Base-by-base conservation (phyloP, 169 alveolate species). In the Amoebophrya sp. region DNA sequence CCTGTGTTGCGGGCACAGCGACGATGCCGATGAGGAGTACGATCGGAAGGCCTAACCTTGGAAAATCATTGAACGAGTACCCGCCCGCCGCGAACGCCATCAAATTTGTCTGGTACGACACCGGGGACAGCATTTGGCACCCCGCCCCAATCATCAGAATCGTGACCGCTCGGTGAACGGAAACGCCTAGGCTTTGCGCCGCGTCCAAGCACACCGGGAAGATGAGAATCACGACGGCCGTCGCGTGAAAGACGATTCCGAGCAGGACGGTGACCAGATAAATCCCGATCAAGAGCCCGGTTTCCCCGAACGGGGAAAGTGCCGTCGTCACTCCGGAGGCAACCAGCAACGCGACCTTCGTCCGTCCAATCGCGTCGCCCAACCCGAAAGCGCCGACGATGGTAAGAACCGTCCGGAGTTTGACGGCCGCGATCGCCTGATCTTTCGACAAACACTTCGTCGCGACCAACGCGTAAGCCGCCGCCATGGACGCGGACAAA, bases 361-460 rank as follows among this genome's bases (percentile, higher is more conserved):
- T 39, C 40, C 66, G 32, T 18, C 90, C 92, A 40, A 90, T 90
- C 40, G 92, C 92, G 39, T 90, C 40, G 40, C 92, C 92, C 12
- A 90, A 77, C 12, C 92, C 92, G 23, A 90, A 90, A 38, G 92
- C 92, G 14, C 92, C 92, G 18, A 90, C 92, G n/a, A 90, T 90
- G 90, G 90, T 90, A 41, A 90, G 38, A 0, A 90, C 92, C 10
- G 92, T 90, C 41, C 92, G 39, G 39, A 90, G 40, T 23, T 90
- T 90, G 40, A 90, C 90, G 39, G 92, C 92, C 33, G 23, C 40
- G 83, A 55, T 0, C 38, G 83, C 90, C 41, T 40, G 32, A 10
- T 54, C 88, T 54, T 25, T 54, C 25, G 89, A 7, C 41, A 29
- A 47, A 35, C 92, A 90, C 25, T 35, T 39, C 7, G 89, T 54